Conservation (phyloP, 208 protist species). For the Wallacemonas collosoma region DNA sequence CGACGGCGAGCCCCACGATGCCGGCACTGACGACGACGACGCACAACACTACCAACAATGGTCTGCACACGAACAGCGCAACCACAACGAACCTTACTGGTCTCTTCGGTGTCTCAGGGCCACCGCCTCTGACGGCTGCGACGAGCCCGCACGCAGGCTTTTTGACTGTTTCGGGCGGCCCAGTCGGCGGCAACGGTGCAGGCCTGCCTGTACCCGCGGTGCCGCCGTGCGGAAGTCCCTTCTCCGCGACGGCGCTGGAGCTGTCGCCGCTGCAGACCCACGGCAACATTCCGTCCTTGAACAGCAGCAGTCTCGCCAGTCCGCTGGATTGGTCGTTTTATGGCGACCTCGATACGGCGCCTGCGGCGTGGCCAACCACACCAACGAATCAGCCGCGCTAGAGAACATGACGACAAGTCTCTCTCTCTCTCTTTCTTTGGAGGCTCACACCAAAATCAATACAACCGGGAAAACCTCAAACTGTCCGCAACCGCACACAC, state of each 20-base stretch:
- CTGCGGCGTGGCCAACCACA: slow-evolving; percentile 26
- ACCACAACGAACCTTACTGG: neutral
- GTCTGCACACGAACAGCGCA: neutral
- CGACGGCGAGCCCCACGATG: neutral
- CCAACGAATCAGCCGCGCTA: slow-evolving; percentile 4
- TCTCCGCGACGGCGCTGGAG: slow-evolving; percentile 12
- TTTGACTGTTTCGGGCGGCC: slow-evolving; percentile 3
- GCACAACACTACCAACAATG: neutral
- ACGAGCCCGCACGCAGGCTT: neutral
- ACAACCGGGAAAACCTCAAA: neutral
- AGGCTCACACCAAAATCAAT: neutral
- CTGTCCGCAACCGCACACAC: no score
- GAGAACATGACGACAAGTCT: neutral
- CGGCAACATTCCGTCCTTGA: slow-evolving; percentile 14
- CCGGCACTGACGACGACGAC: neutral
- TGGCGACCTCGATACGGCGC: slow-evolving; percentile 30
- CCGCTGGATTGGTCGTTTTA: slow-evolving; percentile 48
- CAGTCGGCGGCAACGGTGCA: neutral
- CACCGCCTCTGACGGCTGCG: neutral
- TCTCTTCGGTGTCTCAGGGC: neutral
- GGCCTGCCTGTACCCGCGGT: neutral
- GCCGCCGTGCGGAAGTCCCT: slow-evolving; percentile 13
- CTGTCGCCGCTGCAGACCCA: slow-evolving; percentile 12
- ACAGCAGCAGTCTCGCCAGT: slow-evolving; percentile 14
- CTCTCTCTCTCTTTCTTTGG: neutral